Percentiles rank a stretch among this genome's conserved stretches.
Evolutionary conservation across 305 asterid species (phyloP).

Genomic region (Plantago coronopus): DNA sequence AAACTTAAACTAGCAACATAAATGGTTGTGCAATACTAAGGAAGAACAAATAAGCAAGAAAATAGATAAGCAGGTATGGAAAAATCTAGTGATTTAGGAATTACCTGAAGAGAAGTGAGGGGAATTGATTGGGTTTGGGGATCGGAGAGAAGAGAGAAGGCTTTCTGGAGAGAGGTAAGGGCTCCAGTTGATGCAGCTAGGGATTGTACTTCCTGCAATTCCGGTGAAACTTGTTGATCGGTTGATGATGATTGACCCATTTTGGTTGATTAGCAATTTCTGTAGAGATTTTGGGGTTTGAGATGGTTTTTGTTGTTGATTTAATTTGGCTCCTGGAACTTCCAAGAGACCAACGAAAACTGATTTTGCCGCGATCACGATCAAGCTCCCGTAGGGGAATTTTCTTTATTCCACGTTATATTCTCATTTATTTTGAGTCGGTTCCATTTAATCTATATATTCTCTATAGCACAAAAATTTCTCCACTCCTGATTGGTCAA

Average conservation of each 20-base stretch:
- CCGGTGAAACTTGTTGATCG: conserved; percentile 46
- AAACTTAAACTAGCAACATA: no score
- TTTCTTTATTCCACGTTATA: no score
- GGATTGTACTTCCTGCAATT: conserved; percentile 64
- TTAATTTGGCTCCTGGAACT: conserved; percentile 8
- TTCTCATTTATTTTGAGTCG: no score
- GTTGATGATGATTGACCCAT: conserved; percentile 89
- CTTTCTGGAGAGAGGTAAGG: conserved; percentile 58
- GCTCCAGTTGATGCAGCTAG: conserved; percentile 84
- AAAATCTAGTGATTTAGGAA: no score
- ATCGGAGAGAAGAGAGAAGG: conserved; percentile 67
- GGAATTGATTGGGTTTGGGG: conserved; percentile 60
- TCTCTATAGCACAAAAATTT: no score
- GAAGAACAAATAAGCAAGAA: not conserved
- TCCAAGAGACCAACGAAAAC: conserved; percentile 14
- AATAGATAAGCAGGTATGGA: not conserved
- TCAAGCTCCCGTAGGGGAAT: no score
- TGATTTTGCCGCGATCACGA: conserved; percentile 20
- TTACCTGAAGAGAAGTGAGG: conserved; percentile 56
- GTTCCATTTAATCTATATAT: no score
- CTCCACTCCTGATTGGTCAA: no score
- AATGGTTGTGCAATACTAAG: no score
- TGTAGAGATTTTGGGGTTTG: not conserved
- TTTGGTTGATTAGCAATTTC: conserved; percentile 9
- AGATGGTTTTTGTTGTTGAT: not conserved